Percentiles rank a stretch among this genome's conserved stretches.
phyloP scores from a whole-genome alignment of 441 rosid species.

The Euphorbia schlechtendalii region DNA sequence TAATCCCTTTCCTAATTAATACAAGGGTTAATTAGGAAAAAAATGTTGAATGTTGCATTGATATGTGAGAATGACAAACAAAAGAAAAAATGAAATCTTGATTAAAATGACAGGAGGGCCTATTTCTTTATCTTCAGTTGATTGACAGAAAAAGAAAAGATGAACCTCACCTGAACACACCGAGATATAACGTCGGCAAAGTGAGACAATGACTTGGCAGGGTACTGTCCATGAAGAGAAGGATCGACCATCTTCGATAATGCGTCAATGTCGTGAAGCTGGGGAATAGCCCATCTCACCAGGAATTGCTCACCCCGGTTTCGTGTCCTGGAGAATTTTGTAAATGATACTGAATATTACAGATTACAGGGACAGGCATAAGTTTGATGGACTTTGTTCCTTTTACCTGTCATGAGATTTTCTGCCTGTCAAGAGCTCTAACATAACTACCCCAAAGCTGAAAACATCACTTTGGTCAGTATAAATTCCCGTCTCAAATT shows the following conservation, averaged over 20 bases:
- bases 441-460: constrained; percentile 96
- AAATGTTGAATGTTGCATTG: too few relatives aligned
- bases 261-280: constrained; percentile 90
- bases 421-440: constrained; percentile 93
- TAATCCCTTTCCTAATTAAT: too few relatives aligned
- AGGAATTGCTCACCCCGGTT: constrained; percentile 79
- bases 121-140: too few relatives aligned
- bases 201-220: constrained; percentile 81
- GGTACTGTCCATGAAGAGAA: constrained; percentile 65
- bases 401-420: constrained; percentile 73
- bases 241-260: constrained; percentile 95
- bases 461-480: constrained; percentile 80
- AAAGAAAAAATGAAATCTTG: too few relatives aligned
- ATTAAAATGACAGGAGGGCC: too few relatives aligned
- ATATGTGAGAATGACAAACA: too few relatives aligned
- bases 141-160: too few relatives aligned
- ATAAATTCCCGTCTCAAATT: constrained; percentile 83
- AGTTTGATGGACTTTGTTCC: too few relatives aligned
- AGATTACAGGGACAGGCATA: not conserved
- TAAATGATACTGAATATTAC: not conserved
- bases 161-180: constrained; percentile 69
- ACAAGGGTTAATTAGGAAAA: too few relatives aligned
- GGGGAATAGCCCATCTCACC: constrained; percentile 97
- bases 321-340: constrained; percentile 38
- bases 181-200: constrained; percentile 90